Conservation (phyloP, 2,329 filamentous ascomycete genomes). For the Pseudocercospora macadamiae region DNA sequence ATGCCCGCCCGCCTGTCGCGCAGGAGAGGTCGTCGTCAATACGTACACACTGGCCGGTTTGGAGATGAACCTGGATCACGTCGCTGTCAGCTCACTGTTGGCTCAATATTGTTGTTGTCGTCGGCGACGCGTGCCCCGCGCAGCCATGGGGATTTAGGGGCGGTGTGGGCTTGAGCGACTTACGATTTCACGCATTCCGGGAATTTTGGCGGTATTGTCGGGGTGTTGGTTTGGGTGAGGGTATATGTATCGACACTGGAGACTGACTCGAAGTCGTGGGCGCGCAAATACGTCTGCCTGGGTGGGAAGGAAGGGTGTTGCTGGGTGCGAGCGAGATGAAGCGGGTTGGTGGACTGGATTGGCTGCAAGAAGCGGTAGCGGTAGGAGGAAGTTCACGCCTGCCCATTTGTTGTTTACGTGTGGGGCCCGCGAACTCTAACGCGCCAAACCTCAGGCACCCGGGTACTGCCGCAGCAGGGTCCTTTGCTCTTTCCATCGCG, state of each 20-base stretch:
- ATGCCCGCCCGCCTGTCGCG: conserved; percentile 24
- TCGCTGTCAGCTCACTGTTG: conserved; percentile 59
- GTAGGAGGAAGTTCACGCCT: neutral
- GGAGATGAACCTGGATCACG: conserved; percentile 86
- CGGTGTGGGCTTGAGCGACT: conserved; percentile 42
- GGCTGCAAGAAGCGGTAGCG: conserved; percentile 3
- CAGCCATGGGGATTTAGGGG: conserved; percentile 33
- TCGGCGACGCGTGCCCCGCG: conserved; percentile 48
- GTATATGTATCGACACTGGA: neutral
- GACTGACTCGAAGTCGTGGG: conserved; percentile 20
- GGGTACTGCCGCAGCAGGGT: conserved; percentile 1
- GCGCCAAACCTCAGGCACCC: conserved; percentile 3
- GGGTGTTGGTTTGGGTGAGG: conserved; percentile 29
- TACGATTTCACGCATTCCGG: conserved; percentile 72
- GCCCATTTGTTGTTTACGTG: neutral
- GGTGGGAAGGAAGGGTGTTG: neutral
- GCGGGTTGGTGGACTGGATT: neutral
- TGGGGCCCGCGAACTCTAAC: conserved; percentile 7
- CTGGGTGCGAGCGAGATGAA: neutral
- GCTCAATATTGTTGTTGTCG: conserved; percentile 41
- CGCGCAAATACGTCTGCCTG: conserved; percentile 8
- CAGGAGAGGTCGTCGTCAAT: conserved; percentile 27
- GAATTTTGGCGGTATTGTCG: conserved; percentile 29
- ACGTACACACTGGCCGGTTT: conserved; percentile 99
- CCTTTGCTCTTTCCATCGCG: neutral